A percentile compares a stretch with the other conserved stretches of the same genome.
These are phyloP conservation scores for Cercospora nicotianae DNA, from an alignment of 2,329 filamentous ascomycete genomes.

Conservation along the genomic window DNA sequence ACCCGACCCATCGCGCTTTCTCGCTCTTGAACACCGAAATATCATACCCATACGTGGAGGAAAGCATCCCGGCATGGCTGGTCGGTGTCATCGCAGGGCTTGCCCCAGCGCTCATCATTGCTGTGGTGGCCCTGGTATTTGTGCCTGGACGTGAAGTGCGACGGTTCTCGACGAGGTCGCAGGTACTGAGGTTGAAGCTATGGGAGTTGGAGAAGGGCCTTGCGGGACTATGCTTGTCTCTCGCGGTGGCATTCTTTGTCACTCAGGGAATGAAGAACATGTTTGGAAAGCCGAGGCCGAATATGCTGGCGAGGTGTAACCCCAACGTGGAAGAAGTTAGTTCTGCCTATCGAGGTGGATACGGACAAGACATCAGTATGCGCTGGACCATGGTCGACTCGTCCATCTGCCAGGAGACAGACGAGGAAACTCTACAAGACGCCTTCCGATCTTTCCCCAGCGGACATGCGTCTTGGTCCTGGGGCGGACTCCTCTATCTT, in stretches of 20 bases:
- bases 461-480: slow-evolving; percentile 72
- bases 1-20: slow-evolving; percentile 70
- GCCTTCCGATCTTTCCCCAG: slow-evolving; percentile 84
- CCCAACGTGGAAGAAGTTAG: slow-evolving; percentile 68
- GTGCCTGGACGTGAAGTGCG: slow-evolving; percentile 68
- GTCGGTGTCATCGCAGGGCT: slow-evolving; percentile 64
- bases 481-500: slow-evolving; percentile 79
- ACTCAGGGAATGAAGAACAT: slow-evolving; percentile 82
- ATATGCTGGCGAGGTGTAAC: slow-evolving; percentile 68
- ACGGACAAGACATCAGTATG: slow-evolving; percentile 51
- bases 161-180: slow-evolving; percentile 35
- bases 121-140: slow-evolving; percentile 65
- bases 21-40: slow-evolving; percentile 73
- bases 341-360: slow-evolving; percentile 63
- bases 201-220: slow-evolving; percentile 87
- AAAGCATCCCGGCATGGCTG: slow-evolving; percentile 69
- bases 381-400: slow-evolving; percentile 71
- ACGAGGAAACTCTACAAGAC: slow-evolving; percentile 65
- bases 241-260: slow-evolving; percentile 73
- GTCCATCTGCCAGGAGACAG: slow-evolving; percentile 69
- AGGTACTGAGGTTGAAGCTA: slow-evolving; percentile 77
- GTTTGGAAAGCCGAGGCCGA: slow-evolving; percentile 64
- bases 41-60: slow-evolving; percentile 70
- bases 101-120: slow-evolving; percentile 66
- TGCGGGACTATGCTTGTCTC: slow-evolving; percentile 74